Evolutionary conservation across 2,329 filamentous ascomycete species (phyloP).

Genomic region (Phaeophleospora eucalypticola): DNA sequence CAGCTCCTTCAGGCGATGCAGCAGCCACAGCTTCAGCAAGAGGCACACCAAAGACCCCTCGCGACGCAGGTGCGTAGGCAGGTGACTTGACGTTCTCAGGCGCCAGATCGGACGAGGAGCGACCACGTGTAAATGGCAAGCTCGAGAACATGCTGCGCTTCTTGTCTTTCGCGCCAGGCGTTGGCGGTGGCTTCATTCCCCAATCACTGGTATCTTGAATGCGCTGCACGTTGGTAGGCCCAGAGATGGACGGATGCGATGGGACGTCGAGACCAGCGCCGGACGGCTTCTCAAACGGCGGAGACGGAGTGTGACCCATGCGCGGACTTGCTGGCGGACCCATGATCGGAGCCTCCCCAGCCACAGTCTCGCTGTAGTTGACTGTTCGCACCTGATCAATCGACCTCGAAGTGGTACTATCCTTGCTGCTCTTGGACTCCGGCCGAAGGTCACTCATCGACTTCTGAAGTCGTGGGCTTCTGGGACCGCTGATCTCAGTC

Average conservation of each 20-base stretch:
- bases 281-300: constrained; percentile 30
- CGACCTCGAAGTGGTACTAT: constrained; percentile 8
- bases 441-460: constrained; percentile 36
- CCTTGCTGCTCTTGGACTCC: constrained; percentile 14
- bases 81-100: constrained; percentile 29
- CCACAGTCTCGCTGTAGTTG: constrained; percentile 55
- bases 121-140: constrained; percentile 54
- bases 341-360: constrained; percentile 55
- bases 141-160: constrained; percentile 63
- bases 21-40: constrained; percentile 81
- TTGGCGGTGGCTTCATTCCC: constrained; percentile 67
- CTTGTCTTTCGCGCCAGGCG: constrained; percentile 66
- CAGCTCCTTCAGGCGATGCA: constrained; percentile 67
- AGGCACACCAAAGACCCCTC: constrained; percentile 75
- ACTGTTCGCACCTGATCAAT: constrained; percentile 34
- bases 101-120: constrained; percentile 64
- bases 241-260: constrained; percentile 62
- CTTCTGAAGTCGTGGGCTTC: constrained; percentile 33
- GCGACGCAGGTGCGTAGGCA: constrained; percentile 15
- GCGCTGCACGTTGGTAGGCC: constrained; percentile 74
- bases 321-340: constrained; percentile 30
- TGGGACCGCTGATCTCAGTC: constrained; percentile 24
- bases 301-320: constrained; percentile 30
- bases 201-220: constrained; percentile 80
- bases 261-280: constrained; percentile 7